Base-by-base conservation (phyloP, 495 filamentous ascomycete genomes). In the Podospora appendiculata region DNA sequence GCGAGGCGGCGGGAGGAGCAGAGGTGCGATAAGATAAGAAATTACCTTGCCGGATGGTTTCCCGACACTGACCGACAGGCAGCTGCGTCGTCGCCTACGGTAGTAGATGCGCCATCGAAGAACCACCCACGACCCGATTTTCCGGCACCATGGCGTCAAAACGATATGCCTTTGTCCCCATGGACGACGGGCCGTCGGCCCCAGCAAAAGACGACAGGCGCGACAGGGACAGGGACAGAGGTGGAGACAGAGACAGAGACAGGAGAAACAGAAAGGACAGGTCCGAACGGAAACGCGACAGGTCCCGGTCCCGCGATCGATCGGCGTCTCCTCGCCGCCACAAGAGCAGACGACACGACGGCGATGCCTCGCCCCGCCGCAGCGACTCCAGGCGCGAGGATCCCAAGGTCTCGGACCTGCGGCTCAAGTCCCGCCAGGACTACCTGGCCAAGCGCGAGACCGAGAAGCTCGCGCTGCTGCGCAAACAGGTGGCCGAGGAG, bases 401-500 rank as follows among this genome's bases (percentile, higher is more conserved):
- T 42, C 62, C 65, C 12, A 83, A 82, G 8, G 82, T 93, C 70
- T 80, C 82, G 9, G 89, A 91, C 58, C 68, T 96, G 8, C 75
- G 93, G 11, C 73, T 93, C 59, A 77, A 89, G 33, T 94, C 90
- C 7, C 81, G 93, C 45, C 90, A 96, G 62, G 86, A 93, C 57
- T 98, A 98, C 63, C 73, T 98, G 32, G 88, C 89, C 70, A 98
- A 97, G 73, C 75, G 93, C 38, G 91, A 96, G 63, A 75, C 85
- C 0, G 89, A 96, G 72, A 80, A 86, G 55, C 70, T 98, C 19
- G 89, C 87, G 0, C 72, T 97, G 12, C 68, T 97, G 35, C 82
- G 91, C 16, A 89, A 87, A 60, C 92, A 98, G 62, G 91, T 98
- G n/a, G 80, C 79, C 1, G 93, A 97, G 57, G 93, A 98, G 62